Base-by-base conservation (phyloP, 352 stramenopile genomes). In the Phytophthora sp. region DNA sequence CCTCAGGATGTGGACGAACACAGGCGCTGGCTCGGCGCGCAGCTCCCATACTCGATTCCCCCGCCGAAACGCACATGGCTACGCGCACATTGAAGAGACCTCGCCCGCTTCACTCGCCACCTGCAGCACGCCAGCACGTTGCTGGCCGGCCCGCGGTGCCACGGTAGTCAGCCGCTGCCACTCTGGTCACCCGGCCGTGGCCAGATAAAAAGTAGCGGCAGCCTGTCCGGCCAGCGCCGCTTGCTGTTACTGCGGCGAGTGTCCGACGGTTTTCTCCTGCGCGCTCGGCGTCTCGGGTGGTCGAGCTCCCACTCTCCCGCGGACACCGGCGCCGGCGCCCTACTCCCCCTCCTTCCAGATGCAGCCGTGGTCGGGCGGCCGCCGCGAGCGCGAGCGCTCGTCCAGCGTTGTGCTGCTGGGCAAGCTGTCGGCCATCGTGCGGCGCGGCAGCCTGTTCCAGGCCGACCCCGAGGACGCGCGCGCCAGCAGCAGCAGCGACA, bases 391-490 rank as follows among this genome's bases (percentile, higher is more conserved):
- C 54, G 68, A 73, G 35, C 68, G 62, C 49, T 81, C 74, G 18
- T 84, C 74, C 26, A 78, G 74, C 43, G 74, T 72, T 0, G 71
- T 84, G 43, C 46, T 80, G 30, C 62, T 79, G 11, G 72, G 77
- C 61, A 82, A 82, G 43, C 54, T 86, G 18, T 82, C 78, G 49
- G 64, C 75, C 39, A 84, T 84, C 12, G 71, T 88, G 37, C 74
- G 76, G 18, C 79, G 76, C 37, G 52, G 53, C 8, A 85, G 76
- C 45, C 24, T 79, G 10, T 72, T 70, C n/a, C 54, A 69, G 34
- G 50, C 21, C 2, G 65, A 73, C 18, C 38, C 53, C n/a, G 73
- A 74, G 50, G 58, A 73, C 30, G 62, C 7, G 17, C 44, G 45
- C 8, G 53, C 31, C 52, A 74, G 56, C 44, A 65, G 42, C 30